These are phyloP conservation scores for Epichloe gansuensis DNA, from an alignment of 2,329 filamentous ascomycete species.

Conservation along the genomic window DNA sequence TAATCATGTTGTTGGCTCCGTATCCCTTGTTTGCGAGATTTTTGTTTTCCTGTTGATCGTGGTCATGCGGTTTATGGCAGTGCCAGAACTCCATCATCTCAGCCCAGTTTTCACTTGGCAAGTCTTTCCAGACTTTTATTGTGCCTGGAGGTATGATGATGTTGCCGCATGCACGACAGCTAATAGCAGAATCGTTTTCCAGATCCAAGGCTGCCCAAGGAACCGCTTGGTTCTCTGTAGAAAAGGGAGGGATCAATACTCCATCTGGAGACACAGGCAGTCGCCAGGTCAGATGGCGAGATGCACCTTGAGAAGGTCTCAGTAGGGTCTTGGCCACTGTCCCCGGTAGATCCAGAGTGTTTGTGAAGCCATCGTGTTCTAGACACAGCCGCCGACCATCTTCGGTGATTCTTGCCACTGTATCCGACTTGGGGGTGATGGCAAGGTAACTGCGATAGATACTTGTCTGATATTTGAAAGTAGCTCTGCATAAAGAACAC, in stretches of 20 bases:
- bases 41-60: conserved; percentile 33
- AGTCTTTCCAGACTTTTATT: conserved; percentile 66
- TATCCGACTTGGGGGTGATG: conserved; percentile 30
- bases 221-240: conserved; percentile 26
- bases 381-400: conserved; percentile 35
- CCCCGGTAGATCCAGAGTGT: conserved; percentile 31
- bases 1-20: conserved; percentile 65
- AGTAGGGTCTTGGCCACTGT: conserved; percentile 24
- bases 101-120: conserved; percentile 95
- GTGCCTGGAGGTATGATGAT: conserved; percentile 24
- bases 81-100: conserved; percentile 99
- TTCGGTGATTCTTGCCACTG: conserved; percentile 29
- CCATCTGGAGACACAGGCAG: conserved; percentile 28
- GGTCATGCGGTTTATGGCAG: conserved; percentile 78
- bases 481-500: conserved; percentile 50
- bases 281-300: conserved; percentile 38
- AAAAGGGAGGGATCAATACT: conserved; percentile 14
- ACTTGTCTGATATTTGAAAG: conserved; percentile 53
- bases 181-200: conserved; percentile 25
- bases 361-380: conserved; percentile 28
- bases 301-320: conserved; percentile 22
- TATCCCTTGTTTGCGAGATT: conserved; percentile 58
- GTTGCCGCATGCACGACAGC: conserved; percentile 28
- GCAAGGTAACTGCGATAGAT: conserved; percentile 42
- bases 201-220: conserved; percentile 48